Conservation (phyloP, 1,284 basidiomycete genomes). For the Moniliophthora roreri region DNA sequence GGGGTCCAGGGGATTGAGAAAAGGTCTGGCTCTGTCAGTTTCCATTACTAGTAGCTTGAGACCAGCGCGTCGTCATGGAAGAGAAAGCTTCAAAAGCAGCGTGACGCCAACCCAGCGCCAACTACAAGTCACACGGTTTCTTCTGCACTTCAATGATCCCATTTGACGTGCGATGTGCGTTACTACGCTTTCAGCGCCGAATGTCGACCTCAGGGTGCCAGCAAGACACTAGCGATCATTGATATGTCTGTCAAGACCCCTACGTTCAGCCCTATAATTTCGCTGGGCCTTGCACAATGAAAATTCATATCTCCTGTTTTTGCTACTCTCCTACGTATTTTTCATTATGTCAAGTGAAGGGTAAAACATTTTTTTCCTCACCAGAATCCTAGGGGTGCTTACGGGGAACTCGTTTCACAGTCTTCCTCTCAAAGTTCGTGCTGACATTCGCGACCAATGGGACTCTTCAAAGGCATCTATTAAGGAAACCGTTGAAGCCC, state of each 20-base stretch:
- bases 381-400: no score
- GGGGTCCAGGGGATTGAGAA: no score
- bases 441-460: slow-evolving; percentile 36
- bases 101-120: no score
- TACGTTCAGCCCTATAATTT: background rate
- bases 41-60: no score
- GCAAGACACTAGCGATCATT: background rate
- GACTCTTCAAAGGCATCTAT: slow-evolving; percentile 30
- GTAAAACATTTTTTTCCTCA: background rate
- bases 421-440: slow-evolving; percentile 32
- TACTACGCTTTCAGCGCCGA: no score
- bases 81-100: no score
- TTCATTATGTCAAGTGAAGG: background rate
- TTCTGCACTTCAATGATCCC: no score
- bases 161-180: background rate
- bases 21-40: no score
- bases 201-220: background rate
- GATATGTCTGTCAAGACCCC: background rate
- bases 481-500: slow-evolving; percentile 21
- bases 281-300: background rate
- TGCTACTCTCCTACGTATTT: background rate
- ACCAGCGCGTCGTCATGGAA: no score
- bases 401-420: slow-evolving; percentile 17
- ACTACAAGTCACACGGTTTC: no score
- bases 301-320: background rate